phyloP scores from a whole-genome alignment of 345 rosid genomes.

The Kernera saxatilis region DNA sequence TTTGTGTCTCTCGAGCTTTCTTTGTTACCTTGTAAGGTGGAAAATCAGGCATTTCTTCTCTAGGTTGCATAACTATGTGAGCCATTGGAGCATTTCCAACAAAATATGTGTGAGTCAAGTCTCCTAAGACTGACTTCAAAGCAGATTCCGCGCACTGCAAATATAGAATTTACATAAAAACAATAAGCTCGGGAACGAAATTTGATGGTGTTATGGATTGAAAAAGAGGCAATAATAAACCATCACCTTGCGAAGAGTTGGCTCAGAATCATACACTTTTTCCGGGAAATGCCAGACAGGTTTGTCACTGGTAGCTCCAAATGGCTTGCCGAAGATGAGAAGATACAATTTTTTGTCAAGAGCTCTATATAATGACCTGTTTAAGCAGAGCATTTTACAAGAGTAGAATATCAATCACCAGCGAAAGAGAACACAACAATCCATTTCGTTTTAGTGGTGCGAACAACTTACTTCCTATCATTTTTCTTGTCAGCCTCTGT shows the following conservation, averaged over 20 bases:
- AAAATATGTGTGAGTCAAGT: constrained; percentile 79
- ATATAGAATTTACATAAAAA: neutral
- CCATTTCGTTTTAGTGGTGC: neutral
- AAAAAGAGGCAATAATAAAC: neutral
- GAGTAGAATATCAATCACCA: neutral
- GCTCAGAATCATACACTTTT: constrained; percentile 79
- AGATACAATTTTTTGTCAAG: constrained; percentile 86
- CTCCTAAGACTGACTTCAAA: constrained; percentile 63
- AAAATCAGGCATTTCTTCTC: constrained; percentile 35
- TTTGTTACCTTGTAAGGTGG: constrained; percentile 56
- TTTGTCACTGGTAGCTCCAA: constrained; percentile 49
- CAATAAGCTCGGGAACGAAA: neutral
- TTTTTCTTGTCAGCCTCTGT: constrained; percentile 86
- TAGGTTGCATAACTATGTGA: constrained; percentile 54
- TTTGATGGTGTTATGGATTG: neutral
- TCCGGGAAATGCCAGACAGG: constrained; percentile 97
- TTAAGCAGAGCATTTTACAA: neutral
- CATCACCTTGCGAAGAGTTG: constrained; percentile 59
- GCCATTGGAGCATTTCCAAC: constrained; percentile 99
- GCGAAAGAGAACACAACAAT: neutral
- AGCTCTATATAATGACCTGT: constrained; percentile 72
- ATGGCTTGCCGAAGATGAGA: constrained; percentile 58
- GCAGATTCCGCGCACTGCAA: constrained; percentile 97
- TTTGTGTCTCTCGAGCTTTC: too few relatives aligned
- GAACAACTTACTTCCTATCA: constrained; percentile 64